Base-by-base conservation (phyloP, 805 yeast genomes). In the Saccharomyces mikatae region DNA sequence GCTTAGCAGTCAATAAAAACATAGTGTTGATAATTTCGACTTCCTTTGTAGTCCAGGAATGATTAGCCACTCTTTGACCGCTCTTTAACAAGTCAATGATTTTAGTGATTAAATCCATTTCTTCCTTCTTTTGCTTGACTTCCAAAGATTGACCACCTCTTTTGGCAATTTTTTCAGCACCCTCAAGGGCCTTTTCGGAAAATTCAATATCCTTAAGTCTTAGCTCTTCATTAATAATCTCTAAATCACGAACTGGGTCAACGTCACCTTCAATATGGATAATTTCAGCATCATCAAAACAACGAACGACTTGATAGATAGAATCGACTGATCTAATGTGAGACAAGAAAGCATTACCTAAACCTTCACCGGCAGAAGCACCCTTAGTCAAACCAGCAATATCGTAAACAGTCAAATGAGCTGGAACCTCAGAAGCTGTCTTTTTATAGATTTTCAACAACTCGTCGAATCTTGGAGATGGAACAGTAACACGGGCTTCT, bases 351-450 rank as follows among this genome's bases (percentile, higher is more conserved):
- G 96, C 96, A 73, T 94, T 94, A 69, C 99, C 99, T 62, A 94
- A 82, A 71, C 99, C 99, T 75, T 90, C 97, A 73, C 98, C 98
- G 53, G 87, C 86, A 57, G 89, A 83, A 41, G 98, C 97, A 75
- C 97, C 97, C 75, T 89, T 89, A 61, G 98, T 92, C 71, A 94
- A 80, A 73, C 99, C 99, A 56, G 99, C 99, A 74, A 94, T 94
- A 76, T 94, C 99, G 68, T 88, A 90, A 56, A 94, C 83, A 55
- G 97, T 92, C 73, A 92, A 83, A 69, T 80, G 85, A 17, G 98
- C 97, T 56, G 97, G 97, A 56, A 92, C 90, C 69, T 83, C 83
- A 63, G 87, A 80, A 66, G 89, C 87, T 57, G 97, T 92, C 67
- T 81, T 79, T 79, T 80, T 78, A 79, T 89, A 94, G 65, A 86